Conservation (phyloP, 176 grass and related monocot genomes). For the Oryza glaberrima region DNA sequence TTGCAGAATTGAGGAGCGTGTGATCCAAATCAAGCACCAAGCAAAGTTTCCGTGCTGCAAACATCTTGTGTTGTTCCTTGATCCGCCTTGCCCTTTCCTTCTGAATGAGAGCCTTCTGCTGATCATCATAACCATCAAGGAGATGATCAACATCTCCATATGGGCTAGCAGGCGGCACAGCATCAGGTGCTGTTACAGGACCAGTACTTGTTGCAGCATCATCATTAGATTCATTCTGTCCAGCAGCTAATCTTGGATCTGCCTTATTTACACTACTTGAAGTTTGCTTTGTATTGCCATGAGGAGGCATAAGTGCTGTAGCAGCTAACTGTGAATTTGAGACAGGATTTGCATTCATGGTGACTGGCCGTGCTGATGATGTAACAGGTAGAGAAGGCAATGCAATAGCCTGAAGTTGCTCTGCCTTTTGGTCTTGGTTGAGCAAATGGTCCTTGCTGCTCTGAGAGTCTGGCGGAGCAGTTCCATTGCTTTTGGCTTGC, state of each 20-base stretch:
- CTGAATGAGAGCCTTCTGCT: conserved; percentile 92
- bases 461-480: conserved; percentile 40
- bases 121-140: conserved; percentile 87
- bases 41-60: conserved; percentile 80
- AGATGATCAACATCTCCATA: conserved; percentile 87
- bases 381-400: conserved; percentile 37
- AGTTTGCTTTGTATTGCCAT: conserved; percentile 22
- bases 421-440: conserved; percentile 41
- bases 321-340: conserved; percentile 66
- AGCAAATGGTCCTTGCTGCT: conserved; percentile 43
- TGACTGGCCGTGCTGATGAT: conserved; percentile 10
- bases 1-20: conserved; percentile 95
- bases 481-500: conserved; percentile 60
- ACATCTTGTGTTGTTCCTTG: conserved; percentile 84
- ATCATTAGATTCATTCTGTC: conserved; percentile 43
- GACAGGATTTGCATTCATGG: conserved; percentile 41
- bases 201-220: conserved; percentile 36
- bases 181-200: conserved; percentile 29
- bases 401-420: conserved; percentile 32
- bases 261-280: conserved; percentile 34
- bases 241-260: conserved; percentile 37
- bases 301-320: conserved; percentile 41
- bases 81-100: conserved; percentile 95
- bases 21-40: conserved; percentile 99
- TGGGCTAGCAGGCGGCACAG: conserved; percentile 38